These are phyloP conservation scores for Asterochloris erici DNA, from an alignment of 139 green algal genomes.

Conservation along the genomic window DNA sequence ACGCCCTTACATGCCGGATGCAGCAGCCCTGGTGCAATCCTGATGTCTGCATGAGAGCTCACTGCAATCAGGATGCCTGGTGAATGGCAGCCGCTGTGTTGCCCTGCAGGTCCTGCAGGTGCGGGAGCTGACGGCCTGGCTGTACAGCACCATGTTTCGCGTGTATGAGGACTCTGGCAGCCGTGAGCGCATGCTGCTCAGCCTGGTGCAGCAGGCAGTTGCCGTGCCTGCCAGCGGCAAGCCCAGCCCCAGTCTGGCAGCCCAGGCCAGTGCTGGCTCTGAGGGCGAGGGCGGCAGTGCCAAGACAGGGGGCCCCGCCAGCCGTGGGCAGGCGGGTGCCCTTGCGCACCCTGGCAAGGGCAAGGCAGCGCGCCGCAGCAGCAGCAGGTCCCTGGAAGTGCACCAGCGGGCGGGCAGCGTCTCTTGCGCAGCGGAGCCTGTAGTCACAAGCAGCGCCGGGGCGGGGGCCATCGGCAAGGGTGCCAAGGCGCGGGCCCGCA, in stretches of 20 bases:
- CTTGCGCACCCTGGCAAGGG: no score
- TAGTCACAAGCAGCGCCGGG: no score
- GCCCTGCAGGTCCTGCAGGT: slow-evolving; percentile 9
- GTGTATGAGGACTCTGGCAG: slow-evolving; percentile 38
- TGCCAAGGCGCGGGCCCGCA: not conserved
- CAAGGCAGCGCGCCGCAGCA: not conserved
- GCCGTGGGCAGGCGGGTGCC: no score
- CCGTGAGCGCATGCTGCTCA: slow-evolving; percentile 43
- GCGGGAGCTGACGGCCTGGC: slow-evolving; percentile 3
- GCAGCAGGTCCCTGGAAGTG: not conserved
- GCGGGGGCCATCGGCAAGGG: no score
- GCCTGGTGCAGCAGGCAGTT: slow-evolving; percentile 33
- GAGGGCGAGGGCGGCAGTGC: no score
- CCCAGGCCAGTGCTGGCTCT: not conserved
- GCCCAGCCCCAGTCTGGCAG: not conserved
- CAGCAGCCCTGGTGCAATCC: not conserved
- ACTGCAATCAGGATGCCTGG: not conserved
- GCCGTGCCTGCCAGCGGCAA: not conserved
- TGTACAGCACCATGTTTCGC: slow-evolving; percentile 35
- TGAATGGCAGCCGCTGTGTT: not conserved
- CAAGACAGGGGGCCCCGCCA: no score
- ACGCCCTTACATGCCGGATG: not conserved
- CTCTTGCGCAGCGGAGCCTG: no score
- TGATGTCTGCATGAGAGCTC: not conserved
- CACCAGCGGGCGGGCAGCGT: not conserved